Evolutionary conservation across 495 filamentous ascomycete genomes (phyloP).

Genomic region (Parachaetomium inaequale): DNA sequence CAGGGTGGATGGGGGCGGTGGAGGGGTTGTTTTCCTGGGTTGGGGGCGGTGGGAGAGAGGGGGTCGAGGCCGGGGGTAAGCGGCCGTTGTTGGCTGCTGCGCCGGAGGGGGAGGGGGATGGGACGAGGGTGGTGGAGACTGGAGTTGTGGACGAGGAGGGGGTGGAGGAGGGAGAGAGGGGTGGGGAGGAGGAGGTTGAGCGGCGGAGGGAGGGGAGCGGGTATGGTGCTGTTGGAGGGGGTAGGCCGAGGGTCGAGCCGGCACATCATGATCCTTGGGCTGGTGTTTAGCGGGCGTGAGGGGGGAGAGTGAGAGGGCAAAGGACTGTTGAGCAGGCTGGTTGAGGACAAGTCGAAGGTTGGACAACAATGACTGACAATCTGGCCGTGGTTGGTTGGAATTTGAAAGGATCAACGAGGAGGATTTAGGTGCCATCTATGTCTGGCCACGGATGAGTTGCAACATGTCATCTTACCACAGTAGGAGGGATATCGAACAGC

Average conservation of each 20-base stretch:
- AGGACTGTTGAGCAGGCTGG: background rate
- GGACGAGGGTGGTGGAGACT: constrained; percentile 14
- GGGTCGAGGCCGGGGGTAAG: background rate
- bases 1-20: background rate
- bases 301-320: background rate
- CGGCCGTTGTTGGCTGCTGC: constrained; percentile 5
- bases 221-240: constrained; percentile 23
- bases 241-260: constrained; percentile 13
- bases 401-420: no score
- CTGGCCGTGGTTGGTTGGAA: no score
- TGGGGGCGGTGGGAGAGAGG: background rate
- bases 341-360: no score
- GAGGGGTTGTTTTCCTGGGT: background rate
- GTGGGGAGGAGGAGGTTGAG: constrained; percentile 42
- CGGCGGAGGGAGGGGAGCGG: constrained; percentile 35
- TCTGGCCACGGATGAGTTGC: no score
- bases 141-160: constrained; percentile 33
- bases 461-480: background rate
- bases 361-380: no score
- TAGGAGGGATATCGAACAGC: background rate
- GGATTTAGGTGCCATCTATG: no score
- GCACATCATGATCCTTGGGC: constrained; percentile 3
- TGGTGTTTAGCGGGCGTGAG: constrained; percentile 4
- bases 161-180: constrained; percentile 50
- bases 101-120: background rate